Evolutionary conservation across 257 asterid genomes (phyloP).

Genomic region (Gardenia jasminoides): DNA sequence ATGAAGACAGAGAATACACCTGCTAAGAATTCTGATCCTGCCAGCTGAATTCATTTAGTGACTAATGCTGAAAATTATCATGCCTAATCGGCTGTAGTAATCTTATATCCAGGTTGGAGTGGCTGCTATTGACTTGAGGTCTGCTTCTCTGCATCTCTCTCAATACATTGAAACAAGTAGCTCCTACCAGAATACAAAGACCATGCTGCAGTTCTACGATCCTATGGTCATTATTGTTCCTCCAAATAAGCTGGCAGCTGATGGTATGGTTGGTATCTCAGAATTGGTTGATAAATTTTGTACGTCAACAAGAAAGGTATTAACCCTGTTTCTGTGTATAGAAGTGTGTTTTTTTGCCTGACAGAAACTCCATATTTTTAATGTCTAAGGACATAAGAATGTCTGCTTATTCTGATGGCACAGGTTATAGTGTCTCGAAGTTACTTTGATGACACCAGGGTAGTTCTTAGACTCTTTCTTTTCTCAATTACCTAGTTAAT

Average conservation of each 20-base stretch:
- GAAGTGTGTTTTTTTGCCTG: slow-evolving; percentile 1
- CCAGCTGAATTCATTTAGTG: slow-evolving; percentile 3
- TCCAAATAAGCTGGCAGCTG: slow-evolving; percentile 81
- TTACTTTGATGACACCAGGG: slow-evolving; percentile 97
- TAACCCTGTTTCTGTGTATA: slow-evolving; percentile 6
- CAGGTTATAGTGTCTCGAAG: slow-evolving; percentile 83
- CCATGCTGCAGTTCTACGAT: slow-evolving; percentile 82
- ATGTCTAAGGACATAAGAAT: slow-evolving; percentile 21
- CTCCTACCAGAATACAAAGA: slow-evolving; percentile 91
- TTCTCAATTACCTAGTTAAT: slow-evolving; percentile 17
- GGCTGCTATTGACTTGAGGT: slow-evolving; percentile 93
- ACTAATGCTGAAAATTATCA: slow-evolving; percentile 5
- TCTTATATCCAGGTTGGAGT: slow-evolving; percentile 71
- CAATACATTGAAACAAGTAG: slow-evolving; percentile 95
- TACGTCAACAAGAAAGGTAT: slow-evolving; percentile 70
- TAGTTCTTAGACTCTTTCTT: slow-evolving; percentile 34
- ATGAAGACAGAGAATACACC: neutral
- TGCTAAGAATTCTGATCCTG: neutral
- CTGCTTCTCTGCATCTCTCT: slow-evolving; percentile 94
- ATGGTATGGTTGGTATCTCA: slow-evolving; percentile 95
- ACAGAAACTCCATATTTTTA: neutral
- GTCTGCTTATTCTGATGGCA: slow-evolving; percentile 27
- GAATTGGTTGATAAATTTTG: slow-evolving; percentile 74
- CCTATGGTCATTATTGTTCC: slow-evolving; percentile 82
- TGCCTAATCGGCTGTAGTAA: slow-evolving; percentile 7